Base-by-base conservation (phyloP, 345 rosid genomes). In the Theobroma cacao region DNA sequence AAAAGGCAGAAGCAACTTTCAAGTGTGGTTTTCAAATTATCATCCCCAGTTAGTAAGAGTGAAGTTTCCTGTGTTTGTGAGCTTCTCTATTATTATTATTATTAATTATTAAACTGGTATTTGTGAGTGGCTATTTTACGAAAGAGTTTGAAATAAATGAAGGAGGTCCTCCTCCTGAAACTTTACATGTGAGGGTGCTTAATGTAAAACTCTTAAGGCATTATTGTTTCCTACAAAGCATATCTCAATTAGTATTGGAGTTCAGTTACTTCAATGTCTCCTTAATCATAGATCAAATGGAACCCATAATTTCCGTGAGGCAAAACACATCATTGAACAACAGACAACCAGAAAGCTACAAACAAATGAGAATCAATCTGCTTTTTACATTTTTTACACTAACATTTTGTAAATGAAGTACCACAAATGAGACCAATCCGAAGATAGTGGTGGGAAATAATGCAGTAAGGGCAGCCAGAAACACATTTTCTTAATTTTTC, bases 81-180 rank as follows among this genome's bases (percentile, higher is more conserved):
- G 77, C 58, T 70, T 70, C 30, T 40, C 38, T 53, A 66, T 20
- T 67, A 63, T 76, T 36, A 68, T 73, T 66, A 67, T 76, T 36
- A 68, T 73, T 66, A 67, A 75, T 78, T 14, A 24, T 75, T 69
- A 43, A 62, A 60, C 45, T 31, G 77, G 69, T 72, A 68, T 78
- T 24, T 56, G 72, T 56, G 81, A 81, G 86, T 79, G 83, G 11
- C 72, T 59, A 75, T 62, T 58, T 31, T 34, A 82, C 78, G 66
- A 75, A 22, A 79, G 71, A 78, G 76, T 26, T 78, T 76, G 80
- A 81, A 80, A 31, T 62, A 77, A 87, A 80, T 77, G 82, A 81
- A 76, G 72, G 81, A 79, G 85, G 84, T 82, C 38, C 74, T 56
- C 69, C 78, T 56, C 71, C 77, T 60, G 48, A 38, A 70, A 66